phyloP scores from a whole-genome alignment of 2,329 filamentous ascomycete species.

The Aspergillus fischeri region DNA sequence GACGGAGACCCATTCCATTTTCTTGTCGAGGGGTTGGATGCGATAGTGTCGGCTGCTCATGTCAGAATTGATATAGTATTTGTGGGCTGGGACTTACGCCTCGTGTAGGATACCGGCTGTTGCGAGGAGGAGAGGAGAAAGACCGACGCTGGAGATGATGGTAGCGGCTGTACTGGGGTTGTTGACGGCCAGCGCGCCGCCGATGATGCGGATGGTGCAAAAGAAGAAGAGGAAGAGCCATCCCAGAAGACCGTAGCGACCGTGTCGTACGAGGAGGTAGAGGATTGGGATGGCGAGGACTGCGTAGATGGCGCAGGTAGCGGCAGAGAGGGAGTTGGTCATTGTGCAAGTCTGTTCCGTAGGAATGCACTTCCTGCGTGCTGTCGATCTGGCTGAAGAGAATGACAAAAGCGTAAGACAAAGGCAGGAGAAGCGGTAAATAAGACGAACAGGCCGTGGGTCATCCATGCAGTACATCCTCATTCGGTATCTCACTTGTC shows the following conservation, averaged over 20 bases:
- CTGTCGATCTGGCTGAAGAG: background rate
- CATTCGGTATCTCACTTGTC: background rate
- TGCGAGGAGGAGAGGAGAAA: constrained; percentile 35
- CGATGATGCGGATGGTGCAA: constrained; percentile 35
- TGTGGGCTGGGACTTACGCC: constrained; percentile 21
- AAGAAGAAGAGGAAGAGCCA: constrained; percentile 41
- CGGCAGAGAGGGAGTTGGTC: background rate
- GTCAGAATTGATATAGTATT: background rate
- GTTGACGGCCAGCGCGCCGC: constrained; percentile 17
- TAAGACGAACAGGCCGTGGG: background rate
- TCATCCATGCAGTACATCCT: background rate
- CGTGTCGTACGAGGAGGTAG: constrained; percentile 34
- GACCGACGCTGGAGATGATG: constrained; percentile 36
- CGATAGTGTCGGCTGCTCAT: constrained; percentile 17
- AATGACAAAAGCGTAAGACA: background rate
- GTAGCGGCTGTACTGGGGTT: constrained; percentile 22
- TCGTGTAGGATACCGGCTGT: constrained; percentile 34
- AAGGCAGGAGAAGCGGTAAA: background rate
- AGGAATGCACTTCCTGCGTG: background rate
- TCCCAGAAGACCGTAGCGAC: constrained; percentile 31
- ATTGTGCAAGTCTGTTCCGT: constrained; percentile 3
- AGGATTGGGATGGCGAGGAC: constrained; percentile 27
- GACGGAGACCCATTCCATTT: background rate
- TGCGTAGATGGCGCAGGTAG: constrained; percentile 29
- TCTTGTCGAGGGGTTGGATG: constrained; percentile 3